These are phyloP conservation scores for Chamaenerion angustifolium DNA, from an alignment of 345 rosid species.

Conservation along the genomic window DNA sequence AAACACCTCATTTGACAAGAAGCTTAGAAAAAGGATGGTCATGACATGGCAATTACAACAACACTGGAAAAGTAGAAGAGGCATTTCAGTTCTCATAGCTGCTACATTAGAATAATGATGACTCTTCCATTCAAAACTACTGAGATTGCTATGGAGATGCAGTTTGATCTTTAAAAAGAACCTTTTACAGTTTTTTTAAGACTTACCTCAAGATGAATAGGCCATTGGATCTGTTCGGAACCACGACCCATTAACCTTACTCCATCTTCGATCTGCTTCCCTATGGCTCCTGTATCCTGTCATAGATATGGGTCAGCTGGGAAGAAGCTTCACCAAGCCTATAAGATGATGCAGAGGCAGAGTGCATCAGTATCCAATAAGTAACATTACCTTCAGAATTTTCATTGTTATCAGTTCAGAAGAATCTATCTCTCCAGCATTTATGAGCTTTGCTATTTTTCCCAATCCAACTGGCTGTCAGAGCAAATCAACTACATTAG, in stretches of 20 bases:
- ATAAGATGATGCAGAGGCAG: too few species aligned
- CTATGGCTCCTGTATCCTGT: conserved; percentile 73
- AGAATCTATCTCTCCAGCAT: conserved; percentile 89
- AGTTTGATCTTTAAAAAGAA: neutral
- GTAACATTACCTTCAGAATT: conserved; percentile 59
- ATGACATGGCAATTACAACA: too few species aligned
- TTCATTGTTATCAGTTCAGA: conserved; percentile 94
- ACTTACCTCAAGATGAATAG: conserved; percentile 85
- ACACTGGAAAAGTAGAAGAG: too few species aligned
- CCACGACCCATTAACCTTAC: conserved; percentile 96
- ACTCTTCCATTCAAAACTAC: too few species aligned
- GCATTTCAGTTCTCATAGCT: too few species aligned
- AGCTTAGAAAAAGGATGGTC: neutral
- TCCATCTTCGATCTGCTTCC: conserved; percentile 87
- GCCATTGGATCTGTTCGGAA: conserved; percentile 80
- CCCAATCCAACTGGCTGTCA: conserved; percentile 90
- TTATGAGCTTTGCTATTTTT: conserved; percentile 81
- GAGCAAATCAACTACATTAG: neutral
- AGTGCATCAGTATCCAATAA: conserved; percentile 7
- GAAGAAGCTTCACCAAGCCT: neutral
- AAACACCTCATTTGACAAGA: neutral
- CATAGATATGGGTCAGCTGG: neutral
- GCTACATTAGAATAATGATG: too few species aligned
- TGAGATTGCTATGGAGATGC: neutral
- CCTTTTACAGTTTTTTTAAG: neutral